Evolutionary conservation across 1,284 basidiomycete genomes (phyloP).

Genomic region (Moniliophthora roreri): DNA sequence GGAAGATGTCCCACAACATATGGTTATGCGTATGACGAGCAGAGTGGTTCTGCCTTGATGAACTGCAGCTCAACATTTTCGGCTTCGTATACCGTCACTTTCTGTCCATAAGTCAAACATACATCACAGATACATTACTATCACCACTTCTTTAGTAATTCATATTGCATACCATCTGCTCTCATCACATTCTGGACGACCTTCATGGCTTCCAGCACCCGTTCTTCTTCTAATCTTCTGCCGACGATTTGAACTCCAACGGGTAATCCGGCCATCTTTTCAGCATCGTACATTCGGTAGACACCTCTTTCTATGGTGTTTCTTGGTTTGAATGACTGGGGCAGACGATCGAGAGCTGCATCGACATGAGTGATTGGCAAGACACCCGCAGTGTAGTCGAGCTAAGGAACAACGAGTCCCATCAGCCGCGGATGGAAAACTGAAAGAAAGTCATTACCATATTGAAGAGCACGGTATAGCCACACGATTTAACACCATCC

Average conservation of each 20-base stretch:
- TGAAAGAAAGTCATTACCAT: slow-evolving; percentile 27
- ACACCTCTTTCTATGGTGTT: slow-evolving; percentile 36
- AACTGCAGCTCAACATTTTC: too few species aligned
- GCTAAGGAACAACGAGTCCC: slow-evolving; percentile 26
- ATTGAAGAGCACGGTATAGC: slow-evolving; percentile 46
- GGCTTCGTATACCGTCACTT: too few species aligned
- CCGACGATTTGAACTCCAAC: slow-evolving; percentile 67
- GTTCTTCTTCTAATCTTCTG: slow-evolving; percentile 62
- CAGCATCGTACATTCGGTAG: slow-evolving; percentile 53
- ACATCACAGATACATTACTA: not conserved
- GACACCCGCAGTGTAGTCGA: slow-evolving; percentile 60
- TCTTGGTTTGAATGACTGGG: slow-evolving; percentile 22
- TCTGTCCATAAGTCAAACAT: too few species aligned
- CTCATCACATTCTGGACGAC: slow-evolving; percentile 31
- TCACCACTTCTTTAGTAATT: slow-evolving; percentile 6
- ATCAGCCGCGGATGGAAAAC: not conserved
- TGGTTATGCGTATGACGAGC: too few species aligned
- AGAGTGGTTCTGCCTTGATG: too few species aligned
- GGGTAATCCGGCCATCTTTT: slow-evolving; percentile 64
- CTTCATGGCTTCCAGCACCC: slow-evolving; percentile 49
- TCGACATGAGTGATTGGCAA: slow-evolving; percentile 60
- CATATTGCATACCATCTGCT: slow-evolving; percentile 23
- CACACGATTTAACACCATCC: slow-evolving; percentile 39
- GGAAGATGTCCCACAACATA: too few species aligned
- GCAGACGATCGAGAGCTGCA: slow-evolving; percentile 38